These are phyloP conservation scores for Dactylonectria estremocensis DNA, from an alignment of 2,329 filamentous ascomycete species.

Conservation along the genomic window DNA sequence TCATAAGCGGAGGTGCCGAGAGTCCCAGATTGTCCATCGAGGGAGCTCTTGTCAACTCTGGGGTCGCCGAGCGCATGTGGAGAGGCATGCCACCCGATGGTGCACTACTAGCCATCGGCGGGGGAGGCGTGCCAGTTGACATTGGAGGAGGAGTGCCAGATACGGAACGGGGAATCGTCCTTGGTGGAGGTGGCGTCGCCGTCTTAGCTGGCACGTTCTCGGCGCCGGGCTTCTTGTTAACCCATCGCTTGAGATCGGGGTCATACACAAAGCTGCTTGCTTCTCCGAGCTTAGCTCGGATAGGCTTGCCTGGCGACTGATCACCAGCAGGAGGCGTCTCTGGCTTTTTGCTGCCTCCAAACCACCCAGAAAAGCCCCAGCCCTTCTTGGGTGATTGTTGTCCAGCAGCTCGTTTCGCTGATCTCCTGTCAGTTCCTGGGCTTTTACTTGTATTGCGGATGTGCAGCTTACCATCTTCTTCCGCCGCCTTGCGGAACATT, in stretches of 20 bases:
- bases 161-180: conserved; percentile 68
- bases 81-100: conserved; percentile 51
- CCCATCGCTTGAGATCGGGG: conserved; percentile 96
- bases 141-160: conserved; percentile 67
- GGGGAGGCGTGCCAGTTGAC: conserved; percentile 51
- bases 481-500: conserved; percentile 87
- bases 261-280: conserved; percentile 95
- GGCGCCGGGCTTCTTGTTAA: conserved; percentile 91
- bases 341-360: conserved; percentile 78
- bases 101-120: conserved; percentile 51
- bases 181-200: conserved; percentile 86
- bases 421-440: conserved; percentile 31
- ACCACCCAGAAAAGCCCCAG: conserved; percentile 91
- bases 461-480: conserved; percentile 74
- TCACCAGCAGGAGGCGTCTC: conserved; percentile 52
- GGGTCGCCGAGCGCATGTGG: conserved; percentile 47
- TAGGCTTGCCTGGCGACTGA: conserved; percentile 73
- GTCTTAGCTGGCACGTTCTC: conserved; percentile 72
- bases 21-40: conserved; percentile 56
- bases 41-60: conserved; percentile 52
- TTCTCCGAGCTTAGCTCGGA: conserved; percentile 94
- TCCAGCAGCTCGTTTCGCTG: conserved; percentile 73
- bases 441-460: not conserved
- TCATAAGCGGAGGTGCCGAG: conserved; percentile 55
- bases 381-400: conserved; percentile 71